A percentile compares a stretch with the other conserved stretches of the same genome.
Conservation (phyloP, 176 grass and related monocot species). For the Zoysia pacifica region DNA sequence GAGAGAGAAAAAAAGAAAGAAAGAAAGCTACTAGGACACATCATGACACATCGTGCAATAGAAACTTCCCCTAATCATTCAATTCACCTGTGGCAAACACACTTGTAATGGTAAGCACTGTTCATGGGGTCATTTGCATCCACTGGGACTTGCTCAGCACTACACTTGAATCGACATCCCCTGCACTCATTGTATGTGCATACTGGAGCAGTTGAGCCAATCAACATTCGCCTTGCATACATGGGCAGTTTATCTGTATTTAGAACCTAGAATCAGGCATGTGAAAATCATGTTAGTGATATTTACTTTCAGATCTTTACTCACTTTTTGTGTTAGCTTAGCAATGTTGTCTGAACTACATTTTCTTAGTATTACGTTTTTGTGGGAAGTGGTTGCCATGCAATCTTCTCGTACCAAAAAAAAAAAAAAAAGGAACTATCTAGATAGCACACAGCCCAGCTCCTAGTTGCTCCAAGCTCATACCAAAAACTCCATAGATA, state of each 20-base stretch:
- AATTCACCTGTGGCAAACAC: conserved; percentile 88
- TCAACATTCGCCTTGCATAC: conserved; percentile 66
- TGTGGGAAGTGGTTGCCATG: conserved; percentile 17
- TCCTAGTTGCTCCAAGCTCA: not conserved
- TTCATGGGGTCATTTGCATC: conserved; percentile 93
- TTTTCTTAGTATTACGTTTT: conserved; percentile 20
- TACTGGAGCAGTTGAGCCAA: conserved; percentile 76
- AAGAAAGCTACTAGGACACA: conserved; percentile 28
- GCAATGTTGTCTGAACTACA: not conserved
- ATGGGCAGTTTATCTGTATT: conserved; percentile 28
- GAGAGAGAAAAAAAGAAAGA: not conserved
- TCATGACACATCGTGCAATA: conserved; percentile 37
- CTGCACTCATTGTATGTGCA: conserved; percentile 97
- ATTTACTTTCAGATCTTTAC: conserved; percentile 28
- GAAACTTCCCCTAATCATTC: conserved; percentile 32
- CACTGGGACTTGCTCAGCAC: conserved; percentile 83
- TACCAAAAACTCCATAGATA: conserved; percentile 14
- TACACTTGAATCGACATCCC: conserved; percentile 84
- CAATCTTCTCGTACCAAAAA: not conserved
- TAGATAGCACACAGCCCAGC: not conserved
- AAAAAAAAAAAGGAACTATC: not conserved
- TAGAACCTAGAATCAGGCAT: conserved; percentile 45
- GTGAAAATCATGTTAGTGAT: conserved; percentile 37
- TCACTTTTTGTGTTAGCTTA: not conserved
- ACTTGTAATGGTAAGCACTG: conserved; percentile 94